Evolutionary conservation across 2,329 filamentous ascomycete species (phyloP).

Genomic region (Ceratocystiopsis minuta): DNA sequence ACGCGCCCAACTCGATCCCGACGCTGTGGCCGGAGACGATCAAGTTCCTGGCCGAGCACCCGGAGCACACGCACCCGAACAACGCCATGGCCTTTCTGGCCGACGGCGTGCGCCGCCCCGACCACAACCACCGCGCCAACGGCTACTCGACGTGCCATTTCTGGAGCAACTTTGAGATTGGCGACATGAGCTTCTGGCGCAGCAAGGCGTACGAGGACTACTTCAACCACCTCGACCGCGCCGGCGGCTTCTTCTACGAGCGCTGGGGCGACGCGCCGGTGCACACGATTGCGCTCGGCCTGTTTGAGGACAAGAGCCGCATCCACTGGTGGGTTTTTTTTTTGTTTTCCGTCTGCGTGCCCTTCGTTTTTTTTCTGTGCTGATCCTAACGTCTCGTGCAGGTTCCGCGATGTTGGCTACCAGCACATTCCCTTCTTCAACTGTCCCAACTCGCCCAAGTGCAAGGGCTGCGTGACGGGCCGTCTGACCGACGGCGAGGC

Average conservation of each 20-base stretch:
- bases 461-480: constrained; percentile 55
- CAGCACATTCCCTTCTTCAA: constrained; percentile 98
- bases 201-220: constrained; percentile 85
- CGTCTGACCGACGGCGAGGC: constrained; percentile 76
- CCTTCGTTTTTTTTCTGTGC: background rate
- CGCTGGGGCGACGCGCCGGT: constrained; percentile 71
- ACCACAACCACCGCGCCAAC: constrained; percentile 64
- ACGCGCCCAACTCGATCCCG: constrained; percentile 70
- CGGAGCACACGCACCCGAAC: constrained; percentile 62
- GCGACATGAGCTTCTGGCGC: constrained; percentile 81
- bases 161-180: constrained; percentile 98
- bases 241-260: constrained; percentile 54
- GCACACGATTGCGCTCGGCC: constrained; percentile 76
- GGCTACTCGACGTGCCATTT: constrained; percentile 98
- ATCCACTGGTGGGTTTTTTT: constrained; percentile 63
- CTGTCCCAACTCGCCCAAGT: constrained; percentile 92
- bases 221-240: constrained; percentile 84
- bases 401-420: constrained; percentile 98
- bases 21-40: constrained; percentile 89
- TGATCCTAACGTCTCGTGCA: constrained; percentile 21
- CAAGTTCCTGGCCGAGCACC: constrained; percentile 75
- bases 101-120: constrained; percentile 57
- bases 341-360: constrained; percentile 6
- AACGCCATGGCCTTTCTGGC: constrained; percentile 80
- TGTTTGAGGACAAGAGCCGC: constrained; percentile 80